Percentiles rank a stretch among this genome's conserved stretches.
phyloP scores from a whole-genome alignment of 176 grass and related monocot genomes.

The Tillandsia leiboldiana region DNA sequence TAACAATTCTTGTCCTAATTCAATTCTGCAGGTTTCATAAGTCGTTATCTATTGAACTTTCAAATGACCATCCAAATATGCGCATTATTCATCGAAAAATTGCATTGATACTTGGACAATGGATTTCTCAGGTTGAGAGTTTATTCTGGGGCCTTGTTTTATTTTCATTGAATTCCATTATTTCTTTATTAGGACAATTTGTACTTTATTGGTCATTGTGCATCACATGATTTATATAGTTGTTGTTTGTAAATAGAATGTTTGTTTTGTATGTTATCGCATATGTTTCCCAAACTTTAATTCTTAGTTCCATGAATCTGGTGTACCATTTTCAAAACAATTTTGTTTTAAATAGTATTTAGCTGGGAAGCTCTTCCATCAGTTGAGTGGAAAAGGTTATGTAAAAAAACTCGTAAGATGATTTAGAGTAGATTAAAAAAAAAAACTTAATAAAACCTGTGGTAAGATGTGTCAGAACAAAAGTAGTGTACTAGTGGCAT shows the following conservation, averaged over 20 bases:
- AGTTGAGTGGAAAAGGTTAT: too few relatives aligned
- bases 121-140: slow-evolving; percentile 86
- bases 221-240: neutral
- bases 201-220: neutral
- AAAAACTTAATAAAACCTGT: too few relatives aligned
- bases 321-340: neutral
- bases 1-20: slow-evolving; percentile 1
- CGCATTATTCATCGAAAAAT: slow-evolving; percentile 88
- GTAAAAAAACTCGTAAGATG: too few relatives aligned
- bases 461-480: too few relatives aligned
- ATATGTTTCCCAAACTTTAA: neutral
- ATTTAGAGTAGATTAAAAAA: too few relatives aligned
- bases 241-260: neutral
- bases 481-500: too few relatives aligned
- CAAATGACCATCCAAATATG: slow-evolving; percentile 93
- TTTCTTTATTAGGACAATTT: neutral
- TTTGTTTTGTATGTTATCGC: neutral
- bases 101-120: slow-evolving; percentile 83
- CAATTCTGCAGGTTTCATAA: slow-evolving; percentile 65
- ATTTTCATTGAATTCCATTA: neutral
- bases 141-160: neutral
- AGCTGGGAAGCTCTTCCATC: too few relatives aligned
- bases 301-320: neutral
- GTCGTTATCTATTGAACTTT: slow-evolving; percentile 78
- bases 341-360: neutral